phyloP scores from a whole-genome alignment of 805 yeast species.

The Metschnikowia amazonensis region DNA sequence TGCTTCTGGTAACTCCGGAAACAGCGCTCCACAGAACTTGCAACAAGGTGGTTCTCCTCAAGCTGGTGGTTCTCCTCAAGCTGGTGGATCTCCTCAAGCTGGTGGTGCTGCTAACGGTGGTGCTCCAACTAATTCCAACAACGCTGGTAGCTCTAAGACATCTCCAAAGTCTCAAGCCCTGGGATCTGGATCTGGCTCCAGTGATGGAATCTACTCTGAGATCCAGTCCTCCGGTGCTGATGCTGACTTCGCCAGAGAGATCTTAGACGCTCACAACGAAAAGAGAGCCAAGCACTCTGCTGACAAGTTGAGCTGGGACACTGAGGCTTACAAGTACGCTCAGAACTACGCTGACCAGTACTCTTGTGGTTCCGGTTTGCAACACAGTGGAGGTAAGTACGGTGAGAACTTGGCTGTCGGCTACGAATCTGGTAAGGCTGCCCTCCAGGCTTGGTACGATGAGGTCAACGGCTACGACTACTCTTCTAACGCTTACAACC shows the following conservation, averaged over 20 bases:
- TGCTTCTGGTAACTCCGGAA: neutral
- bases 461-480: conserved; percentile 17
- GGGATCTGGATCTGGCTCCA: conserved; percentile 6
- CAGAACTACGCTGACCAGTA: conserved; percentile 42
- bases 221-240: conserved; percentile 17
- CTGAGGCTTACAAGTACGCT: conserved; percentile 51
- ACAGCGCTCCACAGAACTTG: neutral
- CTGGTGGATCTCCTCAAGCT: neutral
- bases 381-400: conserved; percentile 17
- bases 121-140: neutral
- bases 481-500: conserved; percentile 31
- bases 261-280: conserved; percentile 58
- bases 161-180: neutral
- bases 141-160: no score
- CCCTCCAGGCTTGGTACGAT: conserved; percentile 20
- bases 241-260: conserved; percentile 37
- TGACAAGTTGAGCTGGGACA: conserved; percentile 50
- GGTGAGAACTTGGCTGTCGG: conserved; percentile 36
- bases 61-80: no score
- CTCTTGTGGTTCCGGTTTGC: conserved; percentile 35
- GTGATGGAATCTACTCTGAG: conserved; percentile 19
- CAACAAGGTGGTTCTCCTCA: no score
- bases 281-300: conserved; percentile 17
- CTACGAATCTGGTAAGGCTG: conserved; percentile 24
- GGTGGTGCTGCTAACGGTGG: neutral